phyloP scores from a whole-genome alignment of 1,139 yeast species.

The Candida frijolesensis region DNA sequence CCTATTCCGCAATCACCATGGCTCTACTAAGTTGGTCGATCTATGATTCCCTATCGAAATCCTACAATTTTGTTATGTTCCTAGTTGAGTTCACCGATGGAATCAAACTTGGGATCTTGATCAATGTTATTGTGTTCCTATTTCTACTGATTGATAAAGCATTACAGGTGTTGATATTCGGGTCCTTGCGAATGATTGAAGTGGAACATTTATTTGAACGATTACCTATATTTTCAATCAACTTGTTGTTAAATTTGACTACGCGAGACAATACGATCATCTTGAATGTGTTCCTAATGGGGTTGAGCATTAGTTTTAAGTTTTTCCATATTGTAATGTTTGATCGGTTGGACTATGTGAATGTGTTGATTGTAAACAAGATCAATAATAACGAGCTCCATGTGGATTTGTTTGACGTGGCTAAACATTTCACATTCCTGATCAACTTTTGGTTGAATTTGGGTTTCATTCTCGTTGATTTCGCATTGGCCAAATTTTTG shows the following conservation, averaged over 20 bases:
- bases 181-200: slow-evolving; percentile 74
- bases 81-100: slow-evolving; percentile 40
- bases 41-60: slow-evolving; percentile 25
- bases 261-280: slow-evolving; percentile 58
- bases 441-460: slow-evolving; percentile 33
- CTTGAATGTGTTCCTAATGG: slow-evolving; percentile 44
- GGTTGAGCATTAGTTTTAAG: slow-evolving; percentile 55
- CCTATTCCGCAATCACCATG: slow-evolving; percentile 28
- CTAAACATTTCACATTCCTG: slow-evolving; percentile 11
- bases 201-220: slow-evolving; percentile 74
- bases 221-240: slow-evolving; percentile 58
- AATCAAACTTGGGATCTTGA: slow-evolving; percentile 31
- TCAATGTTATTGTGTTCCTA: slow-evolving; percentile 38
- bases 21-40: slow-evolving; percentile 30
- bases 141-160: slow-evolving; percentile 43
- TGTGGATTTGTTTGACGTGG: slow-evolving; percentile 13
- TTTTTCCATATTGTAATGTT: slow-evolving; percentile 74
- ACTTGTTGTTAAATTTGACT: slow-evolving; percentile 65
- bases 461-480: slow-evolving; percentile 51
- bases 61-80: slow-evolving; percentile 31
- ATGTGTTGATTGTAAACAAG: slow-evolving; percentile 35
- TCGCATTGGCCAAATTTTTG: slow-evolving; percentile 54
- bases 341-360: slow-evolving; percentile 62
- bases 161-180: slow-evolving; percentile 62
- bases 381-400: slow-evolving; percentile 25